These are phyloP conservation scores for Corylus avellana DNA, from an alignment of 306 rosid species.

Conservation along the genomic window DNA sequence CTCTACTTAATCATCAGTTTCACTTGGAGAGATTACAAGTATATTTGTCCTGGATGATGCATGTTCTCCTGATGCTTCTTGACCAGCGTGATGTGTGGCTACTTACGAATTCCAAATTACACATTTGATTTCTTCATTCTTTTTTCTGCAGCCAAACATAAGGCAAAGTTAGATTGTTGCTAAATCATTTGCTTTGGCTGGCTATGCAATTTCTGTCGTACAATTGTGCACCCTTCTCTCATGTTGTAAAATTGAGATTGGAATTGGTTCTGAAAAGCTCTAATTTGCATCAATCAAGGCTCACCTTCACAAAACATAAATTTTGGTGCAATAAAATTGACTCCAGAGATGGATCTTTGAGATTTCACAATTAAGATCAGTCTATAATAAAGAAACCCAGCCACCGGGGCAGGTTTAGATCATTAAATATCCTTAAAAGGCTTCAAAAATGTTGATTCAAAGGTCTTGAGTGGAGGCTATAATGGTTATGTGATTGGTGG, in stretches of 20 bases:
- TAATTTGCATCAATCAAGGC: conserved; percentile 39
- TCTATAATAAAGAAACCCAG: conserved; percentile 16
- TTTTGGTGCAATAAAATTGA: conserved; percentile 28
- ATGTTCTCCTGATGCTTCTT: too few relatives aligned
- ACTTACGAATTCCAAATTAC: neutral
- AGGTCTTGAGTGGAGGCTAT: too few relatives aligned
- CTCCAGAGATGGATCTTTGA: conserved; percentile 26
- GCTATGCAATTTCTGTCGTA: conserved; percentile 75
- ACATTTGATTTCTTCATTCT: neutral
- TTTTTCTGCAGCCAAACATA: neutral
- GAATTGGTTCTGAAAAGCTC: conserved; percentile 42
- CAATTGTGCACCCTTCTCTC: conserved; percentile 49
- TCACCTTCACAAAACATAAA: conserved; percentile 34
- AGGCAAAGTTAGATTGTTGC: conserved; percentile 17
- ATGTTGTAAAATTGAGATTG: conserved; percentile 43
- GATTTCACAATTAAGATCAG: conserved; percentile 27
- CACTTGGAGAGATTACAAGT: too few relatives aligned
- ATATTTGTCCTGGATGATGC: too few relatives aligned
- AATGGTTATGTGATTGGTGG: too few relatives aligned
- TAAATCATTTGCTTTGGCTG: conserved; percentile 30
- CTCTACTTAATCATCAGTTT: too few relatives aligned
- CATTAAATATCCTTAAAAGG: conserved; percentile 18
- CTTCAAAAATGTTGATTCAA: neutral
- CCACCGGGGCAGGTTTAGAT: conserved; percentile 19
- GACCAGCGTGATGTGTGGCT: too few relatives aligned